Conservation (phyloP, 1,284 basidiomycete genomes). For the Apiotrichum domesticum region DNA sequence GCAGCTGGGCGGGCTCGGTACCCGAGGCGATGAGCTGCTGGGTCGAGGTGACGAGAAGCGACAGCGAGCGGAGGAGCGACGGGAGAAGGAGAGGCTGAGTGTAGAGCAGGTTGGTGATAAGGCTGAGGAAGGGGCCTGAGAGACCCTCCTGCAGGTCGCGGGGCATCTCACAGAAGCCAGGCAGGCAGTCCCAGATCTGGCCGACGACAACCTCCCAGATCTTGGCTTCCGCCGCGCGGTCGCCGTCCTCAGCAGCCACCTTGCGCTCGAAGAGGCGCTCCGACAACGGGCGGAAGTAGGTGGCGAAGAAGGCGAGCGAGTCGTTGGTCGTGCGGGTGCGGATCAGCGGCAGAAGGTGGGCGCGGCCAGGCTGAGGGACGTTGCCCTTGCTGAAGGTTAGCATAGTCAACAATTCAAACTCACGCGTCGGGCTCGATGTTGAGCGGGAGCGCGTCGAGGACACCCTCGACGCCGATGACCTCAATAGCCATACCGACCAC, state of each 20-base stretch:
- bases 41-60: conserved; percentile 65
- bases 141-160: conserved; percentile 67
- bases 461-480: conserved; percentile 73
- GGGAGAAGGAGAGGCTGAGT: conserved; percentile 77
- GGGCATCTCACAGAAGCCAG: conserved; percentile 66
- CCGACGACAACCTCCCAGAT: conserved; percentile 87
- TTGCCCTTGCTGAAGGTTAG: conserved; percentile 24
- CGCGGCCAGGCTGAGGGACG: conserved; percentile 55
- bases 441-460: conserved; percentile 73
- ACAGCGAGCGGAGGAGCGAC: conserved; percentile 73
- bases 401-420: not conserved
- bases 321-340: conserved; percentile 70
- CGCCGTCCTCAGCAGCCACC: conserved; percentile 62
- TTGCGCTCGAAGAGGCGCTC: conserved; percentile 88
- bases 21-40: conserved; percentile 49
- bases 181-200: conserved; percentile 76
- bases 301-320: conserved; percentile 76
- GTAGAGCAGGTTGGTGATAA: conserved; percentile 88
- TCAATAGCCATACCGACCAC: conserved; percentile 76
- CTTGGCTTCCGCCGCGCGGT: conserved; percentile 76
- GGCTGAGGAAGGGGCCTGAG: conserved; percentile 66
- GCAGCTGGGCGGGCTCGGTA: conserved; percentile 50
- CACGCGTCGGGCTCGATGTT: conserved; percentile 70
- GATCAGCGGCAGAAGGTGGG: conserved; percentile 87
- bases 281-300: conserved; percentile 86